Percentiles rank a stretch among this genome's conserved stretches.
Conservation (phyloP, 768 basidiomycete species). For the Dentipellis sp. region DNA sequence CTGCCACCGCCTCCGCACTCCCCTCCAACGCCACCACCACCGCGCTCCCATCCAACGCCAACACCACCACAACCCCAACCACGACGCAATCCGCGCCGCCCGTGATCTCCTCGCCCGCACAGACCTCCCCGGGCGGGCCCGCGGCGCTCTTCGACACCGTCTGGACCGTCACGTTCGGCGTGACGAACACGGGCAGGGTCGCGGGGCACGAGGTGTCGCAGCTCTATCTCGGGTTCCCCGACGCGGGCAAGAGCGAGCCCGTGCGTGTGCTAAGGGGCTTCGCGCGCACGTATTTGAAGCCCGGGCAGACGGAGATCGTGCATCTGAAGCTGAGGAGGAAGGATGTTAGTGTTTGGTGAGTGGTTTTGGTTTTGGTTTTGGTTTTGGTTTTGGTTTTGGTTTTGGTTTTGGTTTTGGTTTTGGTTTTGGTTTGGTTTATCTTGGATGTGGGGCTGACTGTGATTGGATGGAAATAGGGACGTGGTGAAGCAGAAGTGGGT, state of each 20-base stretch:
- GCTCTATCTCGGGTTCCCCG: conserved; percentile 63
- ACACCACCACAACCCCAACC: background rate
- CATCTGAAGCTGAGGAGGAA: conserved; percentile 14
- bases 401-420: too few relatives aligned
- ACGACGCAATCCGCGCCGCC: background rate
- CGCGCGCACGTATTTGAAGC: conserved; percentile 13
- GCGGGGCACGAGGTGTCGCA: conserved; percentile 73
- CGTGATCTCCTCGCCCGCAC: background rate
- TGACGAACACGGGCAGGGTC: conserved; percentile 54
- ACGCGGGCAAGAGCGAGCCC: conserved; percentile 49
- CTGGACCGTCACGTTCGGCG: conserved; percentile 50
- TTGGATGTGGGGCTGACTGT: background rate
- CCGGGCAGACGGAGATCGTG: conserved; percentile 14
- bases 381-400: too few relatives aligned
- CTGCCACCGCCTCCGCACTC: background rate
- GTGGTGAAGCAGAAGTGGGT: conserved; percentile 25
- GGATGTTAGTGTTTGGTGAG: conserved; percentile 21
- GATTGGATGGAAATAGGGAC: conserved; percentile 18
- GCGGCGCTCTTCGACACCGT: conserved; percentile 22
- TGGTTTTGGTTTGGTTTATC: too few relatives aligned
- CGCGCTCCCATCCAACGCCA: background rate
- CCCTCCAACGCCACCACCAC: background rate
- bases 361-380: too few relatives aligned
- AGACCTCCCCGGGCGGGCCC: background rate
- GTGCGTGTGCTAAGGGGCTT: conserved; percentile 45